Evolutionary conservation across 164 flowering plant species (phyloP).

Genomic region (Nelumbo lutea): DNA sequence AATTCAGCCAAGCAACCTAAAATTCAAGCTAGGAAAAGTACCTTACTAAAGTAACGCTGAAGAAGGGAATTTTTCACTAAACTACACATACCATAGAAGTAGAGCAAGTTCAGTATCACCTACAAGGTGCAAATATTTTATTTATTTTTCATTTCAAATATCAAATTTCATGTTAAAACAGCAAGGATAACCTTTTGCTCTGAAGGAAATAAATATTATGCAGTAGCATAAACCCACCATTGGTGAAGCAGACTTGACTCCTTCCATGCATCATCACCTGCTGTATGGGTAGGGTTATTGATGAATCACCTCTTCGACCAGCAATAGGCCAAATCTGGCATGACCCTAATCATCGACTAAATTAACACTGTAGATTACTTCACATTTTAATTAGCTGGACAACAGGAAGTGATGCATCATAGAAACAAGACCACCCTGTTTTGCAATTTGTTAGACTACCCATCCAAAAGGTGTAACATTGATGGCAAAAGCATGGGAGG

Average conservation of each 20-base stretch:
- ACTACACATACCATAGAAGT: constrained; percentile 70
- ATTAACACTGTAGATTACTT: neutral
- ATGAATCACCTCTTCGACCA: neutral
- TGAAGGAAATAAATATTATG: neutral
- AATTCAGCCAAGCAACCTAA: constrained; percentile 1
- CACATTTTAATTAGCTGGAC: neutral
- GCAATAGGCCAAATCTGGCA: neutral
- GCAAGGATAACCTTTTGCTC: neutral
- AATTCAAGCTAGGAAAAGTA: constrained; percentile 15
- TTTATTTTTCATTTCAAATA: neutral
- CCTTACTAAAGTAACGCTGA: constrained; percentile 77
- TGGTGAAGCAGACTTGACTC: constrained; percentile 1
- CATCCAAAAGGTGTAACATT: neutral
- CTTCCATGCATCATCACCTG: neutral
- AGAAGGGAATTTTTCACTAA: constrained; percentile 54
- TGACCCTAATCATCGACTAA: neutral
- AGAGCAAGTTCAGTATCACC: constrained; percentile 61
- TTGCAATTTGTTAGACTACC: neutral
- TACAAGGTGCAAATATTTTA: constrained; percentile 11
- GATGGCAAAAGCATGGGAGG: neutral
- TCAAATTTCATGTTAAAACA: neutral
- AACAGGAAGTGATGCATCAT: neutral
- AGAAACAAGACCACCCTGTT: neutral
- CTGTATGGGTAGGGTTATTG: neutral
- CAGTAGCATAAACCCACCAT: neutral